Evolutionary conservation across 805 yeast genomes (phyloP), one percentile per base, ranked within the genome.

Genomic region (Kuraishia hungarica): DNA sequence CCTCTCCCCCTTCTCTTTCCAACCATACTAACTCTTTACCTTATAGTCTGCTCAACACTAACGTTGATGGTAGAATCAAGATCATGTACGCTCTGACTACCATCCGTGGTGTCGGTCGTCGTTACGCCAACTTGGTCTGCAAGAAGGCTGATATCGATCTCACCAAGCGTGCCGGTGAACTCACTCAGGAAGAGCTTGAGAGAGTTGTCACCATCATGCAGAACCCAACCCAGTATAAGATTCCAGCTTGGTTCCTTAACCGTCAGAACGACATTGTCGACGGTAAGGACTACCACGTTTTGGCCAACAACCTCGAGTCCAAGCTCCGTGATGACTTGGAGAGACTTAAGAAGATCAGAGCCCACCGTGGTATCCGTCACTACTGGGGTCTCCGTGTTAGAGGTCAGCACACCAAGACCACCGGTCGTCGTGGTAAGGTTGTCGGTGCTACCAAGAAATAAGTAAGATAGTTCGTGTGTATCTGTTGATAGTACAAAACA

Each of bases 321-420:
- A 94, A 94, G 84, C 89, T 94, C 80, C 94, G 99, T 89, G 99
- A 94, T 77, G 99, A 94, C 76, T 84, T 94, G 79, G 99, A 94
- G 85, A 93, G 98, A 87, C 85, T 94, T 81, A 96, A 96, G 96
- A 94, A 94, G 84, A 94, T 96, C 88, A 96, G 99, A 87, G 83
- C 98, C 75, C 99, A 94, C 94, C 86, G 98, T 82, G 99, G 99
- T 93, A 87, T 94, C 80, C 91, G 99, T 87, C 99, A 94, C 86
- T 92, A 86, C 93, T 94, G 97, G 98, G 97, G 97, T 78, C 84
- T 94, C 78, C 94, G 94, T 85, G 99, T 96, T 80, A 91, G 99
- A 87, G 99, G 99, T 83, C 99, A 94, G 86, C 99, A 94, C 85
- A 94, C 99, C 87, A 94, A 94, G 89, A 93, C 99, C 78, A 94